phyloP scores from a whole-genome alignment of 192 early-diverging fungal species.

The Tieghemiomyces parasiticus region DNA sequence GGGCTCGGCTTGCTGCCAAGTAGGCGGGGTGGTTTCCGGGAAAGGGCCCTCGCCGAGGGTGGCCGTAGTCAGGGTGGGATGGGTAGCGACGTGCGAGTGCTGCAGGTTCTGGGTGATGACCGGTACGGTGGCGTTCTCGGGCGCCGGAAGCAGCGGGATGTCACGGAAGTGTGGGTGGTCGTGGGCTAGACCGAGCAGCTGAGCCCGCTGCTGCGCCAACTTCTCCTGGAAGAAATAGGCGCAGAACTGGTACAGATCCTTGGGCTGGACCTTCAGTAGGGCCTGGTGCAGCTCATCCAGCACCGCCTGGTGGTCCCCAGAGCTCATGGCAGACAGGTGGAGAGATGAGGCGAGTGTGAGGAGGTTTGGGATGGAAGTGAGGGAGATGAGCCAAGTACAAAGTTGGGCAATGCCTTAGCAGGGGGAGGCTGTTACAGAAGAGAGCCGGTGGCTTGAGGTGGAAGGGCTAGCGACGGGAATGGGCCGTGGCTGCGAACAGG shows the following conservation, averaged over 20 bases:
- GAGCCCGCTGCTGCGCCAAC: slow-evolving; percentile 59
- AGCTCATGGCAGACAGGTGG: slow-evolving; percentile 1
- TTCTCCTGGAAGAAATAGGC: slow-evolving; percentile 79
- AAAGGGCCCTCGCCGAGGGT: slow-evolving; percentile 19
- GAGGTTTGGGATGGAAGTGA: too few species aligned
- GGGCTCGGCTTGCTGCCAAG: too few species aligned
- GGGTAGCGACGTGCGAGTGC: slow-evolving; percentile 14
- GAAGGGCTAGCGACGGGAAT: too few species aligned
- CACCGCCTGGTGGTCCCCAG: slow-evolving; percentile 36
- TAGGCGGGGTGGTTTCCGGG: slow-evolving; percentile 34
- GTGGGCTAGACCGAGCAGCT: slow-evolving; percentile 24
- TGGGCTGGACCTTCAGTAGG: slow-evolving; percentile 57
- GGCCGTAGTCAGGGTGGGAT: slow-evolving; percentile 12
- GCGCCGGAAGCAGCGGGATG: neutral
- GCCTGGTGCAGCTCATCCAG: slow-evolving; percentile 73
- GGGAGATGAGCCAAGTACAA: too few species aligned
- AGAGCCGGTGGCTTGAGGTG: too few species aligned
- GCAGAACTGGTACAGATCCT: slow-evolving; percentile 87
- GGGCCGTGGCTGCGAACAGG: too few species aligned
- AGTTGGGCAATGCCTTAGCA: too few species aligned
- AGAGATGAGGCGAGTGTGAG: neutral
- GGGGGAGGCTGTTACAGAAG: too few species aligned
- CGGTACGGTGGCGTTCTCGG: slow-evolving; percentile 2
- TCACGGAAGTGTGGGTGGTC: slow-evolving; percentile 6
- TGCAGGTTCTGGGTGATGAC: slow-evolving; percentile 22